phyloP scores from a whole-genome alignment of 2,329 filamentous ascomycete species.

The Aspergillus thermomutatus region DNA sequence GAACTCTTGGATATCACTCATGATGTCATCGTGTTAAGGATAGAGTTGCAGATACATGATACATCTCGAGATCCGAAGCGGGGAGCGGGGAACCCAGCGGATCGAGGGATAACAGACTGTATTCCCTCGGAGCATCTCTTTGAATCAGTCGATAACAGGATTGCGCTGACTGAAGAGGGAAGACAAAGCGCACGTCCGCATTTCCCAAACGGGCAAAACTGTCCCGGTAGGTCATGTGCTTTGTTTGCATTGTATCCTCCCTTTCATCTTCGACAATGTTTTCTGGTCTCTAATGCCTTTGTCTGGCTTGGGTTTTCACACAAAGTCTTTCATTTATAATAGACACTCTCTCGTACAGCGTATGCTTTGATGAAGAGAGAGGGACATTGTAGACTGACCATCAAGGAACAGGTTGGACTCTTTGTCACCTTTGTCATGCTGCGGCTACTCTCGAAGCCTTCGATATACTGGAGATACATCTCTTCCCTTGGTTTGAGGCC shows the following conservation, averaged over 20 bases:
- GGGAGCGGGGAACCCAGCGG: too few species aligned
- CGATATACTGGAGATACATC: not conserved
- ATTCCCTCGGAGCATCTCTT: too few species aligned
- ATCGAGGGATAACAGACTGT: too few species aligned
- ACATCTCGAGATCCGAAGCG: too few species aligned
- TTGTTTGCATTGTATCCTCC: too few species aligned
- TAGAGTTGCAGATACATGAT: too few species aligned
- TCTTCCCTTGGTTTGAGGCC: not conserved
- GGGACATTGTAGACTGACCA: not conserved
- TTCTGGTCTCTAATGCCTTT: not conserved
- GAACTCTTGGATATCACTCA: too few species aligned
- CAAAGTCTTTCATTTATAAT: not conserved
- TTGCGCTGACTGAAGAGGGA: conserved; percentile 22
- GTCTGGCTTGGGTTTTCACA: not conserved
- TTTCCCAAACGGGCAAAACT: conserved; percentile 32
- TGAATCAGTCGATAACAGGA: conserved; percentile 15
- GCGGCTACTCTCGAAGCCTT: not conserved
- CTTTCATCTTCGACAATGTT: not conserved
- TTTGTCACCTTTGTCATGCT: not conserved
- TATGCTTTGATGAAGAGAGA: not conserved
- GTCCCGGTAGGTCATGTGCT: conserved; percentile 20
- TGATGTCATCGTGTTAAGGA: too few species aligned
- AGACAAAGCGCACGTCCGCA: conserved; percentile 3
- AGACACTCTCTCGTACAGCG: not conserved
- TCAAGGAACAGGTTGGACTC: not conserved